Evolutionary conservation across 2,329 filamentous ascomycete genomes (phyloP).

Genomic region (Aureobasidium musti): DNA sequence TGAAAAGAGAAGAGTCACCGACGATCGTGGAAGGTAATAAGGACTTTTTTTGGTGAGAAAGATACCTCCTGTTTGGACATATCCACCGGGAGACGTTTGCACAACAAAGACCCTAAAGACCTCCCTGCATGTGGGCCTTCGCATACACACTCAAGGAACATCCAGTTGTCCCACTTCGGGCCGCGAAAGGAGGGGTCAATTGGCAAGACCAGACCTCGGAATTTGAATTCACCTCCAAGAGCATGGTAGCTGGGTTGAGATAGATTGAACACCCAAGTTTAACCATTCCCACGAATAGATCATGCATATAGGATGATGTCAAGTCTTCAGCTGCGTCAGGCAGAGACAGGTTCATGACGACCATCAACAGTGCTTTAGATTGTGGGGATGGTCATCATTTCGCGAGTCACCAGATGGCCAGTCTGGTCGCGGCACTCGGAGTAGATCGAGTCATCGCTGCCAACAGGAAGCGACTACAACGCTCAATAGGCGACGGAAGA

Average conservation of each 20-base stretch:
- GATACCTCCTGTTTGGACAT: slow-evolving; percentile 16
- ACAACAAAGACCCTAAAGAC: slow-evolving; percentile 14
- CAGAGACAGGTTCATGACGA: slow-evolving; percentile 27
- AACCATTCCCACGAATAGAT: background rate
- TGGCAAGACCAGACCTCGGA: slow-evolving; percentile 15
- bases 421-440: slow-evolving; percentile 24
- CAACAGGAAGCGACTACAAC: slow-evolving; percentile 16
- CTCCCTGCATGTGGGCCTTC: slow-evolving; percentile 27
- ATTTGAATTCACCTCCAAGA: background rate
- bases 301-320: slow-evolving; percentile 2
- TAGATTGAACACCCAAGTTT: background rate
- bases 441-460: background rate
- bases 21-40: slow-evolving; percentile 8
- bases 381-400: slow-evolving; percentile 21
- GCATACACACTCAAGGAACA: background rate
- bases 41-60: background rate
- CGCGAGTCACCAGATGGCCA: slow-evolving; percentile 25
- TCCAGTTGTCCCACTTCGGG: background rate
- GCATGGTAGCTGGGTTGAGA: slow-evolving; percentile 12
- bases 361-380: slow-evolving; percentile 5
- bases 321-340: slow-evolving; percentile 15
- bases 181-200: slow-evolving; percentile 25
- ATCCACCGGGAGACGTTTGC: slow-evolving; percentile 10
- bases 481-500: slow-evolving; percentile 25
- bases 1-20: background rate